Evolutionary conservation across 345 rosid species (phyloP), one percentile per base, ranked within the genome.

Genomic region (Reutealis trisperma): DNA sequence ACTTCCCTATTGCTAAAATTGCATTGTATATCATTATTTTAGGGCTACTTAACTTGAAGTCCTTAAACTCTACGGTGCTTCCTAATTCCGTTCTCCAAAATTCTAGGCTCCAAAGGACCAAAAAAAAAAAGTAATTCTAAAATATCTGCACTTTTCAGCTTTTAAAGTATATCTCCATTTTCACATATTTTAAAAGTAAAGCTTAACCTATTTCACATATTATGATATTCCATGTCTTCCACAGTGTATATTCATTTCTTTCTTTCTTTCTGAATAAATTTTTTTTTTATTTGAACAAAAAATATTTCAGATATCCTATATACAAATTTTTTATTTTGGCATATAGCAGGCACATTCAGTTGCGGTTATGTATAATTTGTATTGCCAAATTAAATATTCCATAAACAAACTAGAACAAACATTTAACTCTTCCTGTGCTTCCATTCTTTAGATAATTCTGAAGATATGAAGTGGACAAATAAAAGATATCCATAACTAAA

Each of bases 391-490:
- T 61, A 61, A 62, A 10, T 32, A 30, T 27, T 62, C 12, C 34
- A 62, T 1, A 14, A 13, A 13, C 37, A 45, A 47, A 42, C 1
- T 67, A 67, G 5, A 45, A 27, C n/a, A 12, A 30, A 7, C 11
- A 45, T 22, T 21, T 21, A 66, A 66, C 70, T 66, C 30, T 66
- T 41, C 71, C 44, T 14, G 15, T 63, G 18, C 67, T 5, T 63
- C 67, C 67, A 18, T 63, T 63, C 44, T 63, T 18, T 45, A 63
- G 6, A 63, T 32, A 63, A 30, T 63, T 63, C 67, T 32, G n/a
- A 15, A 63, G 44, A 63, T 14, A 63, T 63, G 32, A 19, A 13
- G 37, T 32, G 67, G 4, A 42, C 14, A 10, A 44, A 6, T 54
- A 58, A 7, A 21, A 70, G 5, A 4, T 54, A 52, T 70, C 63